Percentiles rank a stretch among this genome's conserved stretches.
Evolutionary conservation across 352 stramenopile species (phyloP).

Genomic region (Phytophthora cajani): DNA sequence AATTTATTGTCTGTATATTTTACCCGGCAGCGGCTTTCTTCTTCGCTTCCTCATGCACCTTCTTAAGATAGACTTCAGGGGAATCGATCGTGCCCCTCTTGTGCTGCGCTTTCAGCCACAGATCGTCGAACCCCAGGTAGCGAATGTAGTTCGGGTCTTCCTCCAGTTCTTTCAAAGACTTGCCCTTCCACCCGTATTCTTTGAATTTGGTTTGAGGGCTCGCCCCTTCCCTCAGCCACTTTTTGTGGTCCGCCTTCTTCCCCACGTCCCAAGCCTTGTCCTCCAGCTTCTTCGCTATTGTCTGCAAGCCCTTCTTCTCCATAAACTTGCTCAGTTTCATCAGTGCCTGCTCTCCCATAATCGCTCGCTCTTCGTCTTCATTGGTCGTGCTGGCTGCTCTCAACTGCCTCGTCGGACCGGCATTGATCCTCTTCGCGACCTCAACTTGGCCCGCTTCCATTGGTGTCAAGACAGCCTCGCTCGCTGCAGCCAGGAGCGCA

Average conservation of each 20-base stretch:
- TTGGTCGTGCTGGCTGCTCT: background rate
- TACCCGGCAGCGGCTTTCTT: background rate
- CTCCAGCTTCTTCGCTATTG: background rate
- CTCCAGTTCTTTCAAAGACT: background rate
- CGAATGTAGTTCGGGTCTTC: background rate
- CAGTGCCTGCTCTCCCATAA: background rate
- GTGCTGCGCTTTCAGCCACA: constrained; percentile 11
- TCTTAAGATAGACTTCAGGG: background rate
- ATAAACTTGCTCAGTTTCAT: background rate
- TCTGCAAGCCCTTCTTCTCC: background rate
- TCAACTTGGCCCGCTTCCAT: background rate
- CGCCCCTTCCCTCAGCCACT: constrained; percentile 6
- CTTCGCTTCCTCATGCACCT: constrained; percentile 7
- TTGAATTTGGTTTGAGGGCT: background rate
- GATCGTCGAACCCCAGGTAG: constrained; percentile 16
- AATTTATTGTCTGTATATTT: background rate
- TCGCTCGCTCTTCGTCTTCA: background rate
- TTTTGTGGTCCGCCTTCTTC: background rate
- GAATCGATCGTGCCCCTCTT: constrained; percentile 8
- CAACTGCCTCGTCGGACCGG: background rate
- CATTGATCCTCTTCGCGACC: background rate
- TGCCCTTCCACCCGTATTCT: constrained; percentile 5
- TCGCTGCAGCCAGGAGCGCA: background rate
- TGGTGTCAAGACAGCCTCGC: background rate
- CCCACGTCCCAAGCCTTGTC: background rate